These are phyloP conservation scores for Tetraselmis striata DNA, from an alignment of 139 green algal species.

Conservation along the genomic window DNA sequence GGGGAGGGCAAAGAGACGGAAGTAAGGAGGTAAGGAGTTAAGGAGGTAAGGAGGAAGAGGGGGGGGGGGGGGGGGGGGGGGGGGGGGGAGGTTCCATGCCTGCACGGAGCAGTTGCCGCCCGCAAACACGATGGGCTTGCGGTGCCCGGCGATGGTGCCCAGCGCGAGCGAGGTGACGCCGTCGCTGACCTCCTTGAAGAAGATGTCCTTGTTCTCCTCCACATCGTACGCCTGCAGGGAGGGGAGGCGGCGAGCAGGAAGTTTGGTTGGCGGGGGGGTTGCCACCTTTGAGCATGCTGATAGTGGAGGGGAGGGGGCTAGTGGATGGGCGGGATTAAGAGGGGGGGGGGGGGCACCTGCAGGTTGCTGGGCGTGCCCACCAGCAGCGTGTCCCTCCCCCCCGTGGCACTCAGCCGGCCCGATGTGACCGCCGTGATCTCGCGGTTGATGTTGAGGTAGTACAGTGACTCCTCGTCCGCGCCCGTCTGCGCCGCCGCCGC, in stretches of 20 bases:
- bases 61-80: too few species aligned
- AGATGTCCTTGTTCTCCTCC: conserved; percentile 58
- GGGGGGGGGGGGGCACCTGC: neutral
- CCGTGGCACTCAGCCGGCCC: conserved; percentile 1
- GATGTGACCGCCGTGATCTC: conserved; percentile 51
- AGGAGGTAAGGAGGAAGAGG: neutral
- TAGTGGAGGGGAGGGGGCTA: neutral
- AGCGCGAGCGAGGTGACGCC: conserved; percentile 42
- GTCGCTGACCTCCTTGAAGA: conserved; percentile 66
- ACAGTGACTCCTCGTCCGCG: conserved; percentile 25
- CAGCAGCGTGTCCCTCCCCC: conserved; percentile 48
- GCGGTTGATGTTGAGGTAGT: conserved; percentile 69
- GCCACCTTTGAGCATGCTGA: too few species aligned
- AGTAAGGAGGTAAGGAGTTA: too few species aligned
- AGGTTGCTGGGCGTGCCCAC: conserved; percentile 46
- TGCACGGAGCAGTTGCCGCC: conserved; percentile 64
- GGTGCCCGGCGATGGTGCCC: conserved; percentile 24
- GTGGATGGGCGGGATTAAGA: too few species aligned
- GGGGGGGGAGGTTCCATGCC: conserved; percentile 2
- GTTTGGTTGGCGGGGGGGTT: conserved; percentile 17
- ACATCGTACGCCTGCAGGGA: conserved; percentile 52
- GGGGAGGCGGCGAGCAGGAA: conserved; percentile 1
- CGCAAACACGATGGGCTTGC: conserved; percentile 40
- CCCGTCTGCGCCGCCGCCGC: too few species aligned
- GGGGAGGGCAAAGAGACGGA: too few species aligned